A percentile compares a stretch with the other conserved stretches of the same genome.
phyloP scores from a whole-genome alignment of 2,329 filamentous ascomycete species.

The Chaetomiaceae sp. region DNA sequence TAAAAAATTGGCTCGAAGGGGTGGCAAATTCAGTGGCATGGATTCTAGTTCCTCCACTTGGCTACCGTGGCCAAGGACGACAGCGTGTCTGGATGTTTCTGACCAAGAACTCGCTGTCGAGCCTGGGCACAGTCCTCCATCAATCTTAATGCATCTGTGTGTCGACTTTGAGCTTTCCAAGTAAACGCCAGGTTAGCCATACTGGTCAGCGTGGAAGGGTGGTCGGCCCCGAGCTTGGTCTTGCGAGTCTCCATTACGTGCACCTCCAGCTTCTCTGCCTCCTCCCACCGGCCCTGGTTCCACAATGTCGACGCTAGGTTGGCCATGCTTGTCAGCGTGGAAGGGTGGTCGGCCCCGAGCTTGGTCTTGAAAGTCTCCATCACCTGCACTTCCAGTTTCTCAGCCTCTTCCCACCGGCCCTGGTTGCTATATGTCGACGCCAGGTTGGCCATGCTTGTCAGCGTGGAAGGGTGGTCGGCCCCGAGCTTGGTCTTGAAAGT shows the following conservation, averaged over 20 bases:
- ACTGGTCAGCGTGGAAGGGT: not conserved
- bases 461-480: constrained; percentile 13
- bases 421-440: not conserved
- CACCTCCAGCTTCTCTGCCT: not conserved
- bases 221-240: constrained; percentile 13
- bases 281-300: not conserved
- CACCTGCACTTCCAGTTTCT: constrained; percentile 1
- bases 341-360: constrained; percentile 12
- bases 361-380: constrained; percentile 9
- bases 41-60: constrained; percentile 1
- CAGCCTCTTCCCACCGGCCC: no score
- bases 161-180: constrained; percentile 18
- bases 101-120: constrained; percentile 18
- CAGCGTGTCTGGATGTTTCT: constrained; percentile 13
- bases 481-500: constrained; percentile 12
- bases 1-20: no score
- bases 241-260: constrained; percentile 7
- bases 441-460: constrained; percentile 16
- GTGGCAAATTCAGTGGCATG: not conserved
- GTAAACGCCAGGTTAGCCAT: constrained; percentile 12
- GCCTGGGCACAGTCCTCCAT: constrained; percentile 16
- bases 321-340: not conserved
- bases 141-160: constrained; percentile 11
- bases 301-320: not conserved
- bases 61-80: constrained; percentile 9